Evolutionary conservation across 441 rosid species (phyloP), one percentile per base, ranked within the genome.

Genomic region (Pelargonium citronellum): DNA sequence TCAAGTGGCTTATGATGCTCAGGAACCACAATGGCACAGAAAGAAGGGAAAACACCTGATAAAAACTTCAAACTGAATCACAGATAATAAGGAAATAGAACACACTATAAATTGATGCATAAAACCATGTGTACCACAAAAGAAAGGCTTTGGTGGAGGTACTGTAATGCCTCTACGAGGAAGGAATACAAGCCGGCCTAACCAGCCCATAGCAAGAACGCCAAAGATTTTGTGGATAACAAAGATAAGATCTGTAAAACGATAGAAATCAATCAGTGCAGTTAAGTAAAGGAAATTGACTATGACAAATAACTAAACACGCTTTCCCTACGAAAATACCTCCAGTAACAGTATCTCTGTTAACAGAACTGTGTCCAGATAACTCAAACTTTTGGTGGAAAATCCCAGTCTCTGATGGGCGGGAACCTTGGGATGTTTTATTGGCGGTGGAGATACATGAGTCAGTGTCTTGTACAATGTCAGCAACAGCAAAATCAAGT

Each of bases 111-210:
- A 57, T 57, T 19, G 27, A 57, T 16, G 12, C 63, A 19, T 19
- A 17, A 57, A 57, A 53, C 24, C 17, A 57, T 19, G 27, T 8
- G 12, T 57, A 57, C 11, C 63, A 19, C 63, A 57, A 19, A 57
- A 57, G 27, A 57, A 57, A 57, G 63, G 63, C 27, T 8, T 57
- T 0, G 63, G 63, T 57, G 27, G 63, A 17, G 63, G 63, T 6
- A 57, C 3, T 57, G 27, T 57, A 27, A 19, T 9, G 63, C 24
- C 20, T 57, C 27, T 17, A 4, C 0, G 27, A 8, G 63, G 63
- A 57, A 7, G 63, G 8, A 57, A 57, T 57, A 57, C 63, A 57
- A 57, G 63, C 27, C 63, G 63, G 63, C 63, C 63, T 57, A 57
- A 57, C 63, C 63, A 57, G 0, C 27, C 27, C 10, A 7, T 20